Percentiles rank a stretch among this genome's conserved stretches.
phyloP scores from a whole-genome alignment of 2,329 filamentous ascomycete genomes.

The Calonectria hawksworthii region DNA sequence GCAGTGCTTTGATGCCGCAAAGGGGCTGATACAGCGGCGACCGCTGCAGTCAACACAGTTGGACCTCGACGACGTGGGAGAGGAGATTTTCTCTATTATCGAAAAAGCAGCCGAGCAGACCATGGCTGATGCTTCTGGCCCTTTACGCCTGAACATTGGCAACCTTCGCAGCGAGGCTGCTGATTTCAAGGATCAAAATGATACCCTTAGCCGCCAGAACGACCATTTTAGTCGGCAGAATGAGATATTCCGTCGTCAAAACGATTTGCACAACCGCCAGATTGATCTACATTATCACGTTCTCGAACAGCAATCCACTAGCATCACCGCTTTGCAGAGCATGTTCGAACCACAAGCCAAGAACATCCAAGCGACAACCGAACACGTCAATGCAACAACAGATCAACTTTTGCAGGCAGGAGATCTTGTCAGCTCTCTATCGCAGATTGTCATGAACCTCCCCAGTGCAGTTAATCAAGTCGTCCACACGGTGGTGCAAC shows the following conservation, averaged over 20 bases:
- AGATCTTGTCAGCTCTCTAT: slow-evolving; percentile 42
- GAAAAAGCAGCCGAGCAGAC: slow-evolving; percentile 51
- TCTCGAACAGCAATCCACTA: slow-evolving; percentile 35
- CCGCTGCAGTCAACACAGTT: not conserved
- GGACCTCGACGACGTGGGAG: slow-evolving; percentile 27
- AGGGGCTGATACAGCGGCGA: slow-evolving; percentile 4
- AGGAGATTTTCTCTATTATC: slow-evolving; percentile 48
- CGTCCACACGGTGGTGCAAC: slow-evolving; percentile 41
- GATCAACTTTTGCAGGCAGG: slow-evolving; percentile 41
- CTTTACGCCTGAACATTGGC: slow-evolving; percentile 46
- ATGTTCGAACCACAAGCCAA: slow-evolving; percentile 6
- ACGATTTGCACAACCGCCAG: slow-evolving; percentile 43
- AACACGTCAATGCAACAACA: slow-evolving; percentile 24
- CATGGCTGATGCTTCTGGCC: slow-evolving; percentile 48
- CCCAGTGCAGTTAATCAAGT: slow-evolving; percentile 44
- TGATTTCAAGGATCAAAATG: slow-evolving; percentile 43
- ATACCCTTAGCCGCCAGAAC: slow-evolving; percentile 34
- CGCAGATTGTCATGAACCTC: slow-evolving; percentile 42
- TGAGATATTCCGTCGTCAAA: slow-evolving; percentile 41
- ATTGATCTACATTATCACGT: slow-evolving; percentile 43
- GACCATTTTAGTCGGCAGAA: slow-evolving; percentile 41
- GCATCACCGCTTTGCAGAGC: not conserved
- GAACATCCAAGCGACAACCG: slow-evolving; percentile 35
- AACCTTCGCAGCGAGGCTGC: slow-evolving; percentile 29
- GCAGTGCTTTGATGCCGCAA: slow-evolving; percentile 33